These are phyloP conservation scores for Venturia nashicola DNA, from an alignment of 2,329 filamentous ascomycete genomes.

Conservation along the genomic window DNA sequence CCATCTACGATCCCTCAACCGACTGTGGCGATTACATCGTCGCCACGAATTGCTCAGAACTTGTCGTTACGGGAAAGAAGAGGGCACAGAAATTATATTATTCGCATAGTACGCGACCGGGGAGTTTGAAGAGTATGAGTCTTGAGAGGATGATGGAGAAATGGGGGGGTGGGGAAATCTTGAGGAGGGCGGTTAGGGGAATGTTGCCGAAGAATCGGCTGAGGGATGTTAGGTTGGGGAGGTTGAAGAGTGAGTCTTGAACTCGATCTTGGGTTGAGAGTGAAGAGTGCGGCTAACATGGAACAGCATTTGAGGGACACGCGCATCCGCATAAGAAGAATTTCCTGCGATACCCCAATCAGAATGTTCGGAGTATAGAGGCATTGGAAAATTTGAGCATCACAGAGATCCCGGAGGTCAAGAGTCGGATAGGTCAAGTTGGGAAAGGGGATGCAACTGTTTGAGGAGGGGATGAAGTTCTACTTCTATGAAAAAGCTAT, in stretches of 20 bases:
- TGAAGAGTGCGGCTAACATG: slow-evolving; percentile 6
- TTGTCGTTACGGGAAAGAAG: slow-evolving; percentile 86
- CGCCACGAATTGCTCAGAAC: slow-evolving; percentile 73
- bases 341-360: slow-evolving; percentile 11
- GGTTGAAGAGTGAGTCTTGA: slow-evolving; percentile 57
- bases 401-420: slow-evolving; percentile 1
- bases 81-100: slow-evolving; percentile 92
- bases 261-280: not conserved
- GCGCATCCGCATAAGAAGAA: slow-evolving; percentile 89
- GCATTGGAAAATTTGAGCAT: not conserved
- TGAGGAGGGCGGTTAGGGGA: slow-evolving; percentile 83
- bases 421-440: slow-evolving; percentile 4
- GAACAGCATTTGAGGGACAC: slow-evolving; percentile 72
- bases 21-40: slow-evolving; percentile 99
- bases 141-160: slow-evolving; percentile 95
- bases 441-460: not conserved
- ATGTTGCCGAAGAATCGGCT: slow-evolving; percentile 98
- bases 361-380: slow-evolving; percentile 1
- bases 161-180: slow-evolving; percentile 82
- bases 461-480: not conserved
- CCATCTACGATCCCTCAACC: slow-evolving; percentile 90
- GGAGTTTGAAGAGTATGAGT: slow-evolving; percentile 72
- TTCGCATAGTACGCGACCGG: slow-evolving; percentile 82
- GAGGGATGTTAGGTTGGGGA: slow-evolving; percentile 71
- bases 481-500: not conserved